phyloP scores from a whole-genome alignment of 192 early-diverging fungal genomes.

The Backusella sp. region DNA sequence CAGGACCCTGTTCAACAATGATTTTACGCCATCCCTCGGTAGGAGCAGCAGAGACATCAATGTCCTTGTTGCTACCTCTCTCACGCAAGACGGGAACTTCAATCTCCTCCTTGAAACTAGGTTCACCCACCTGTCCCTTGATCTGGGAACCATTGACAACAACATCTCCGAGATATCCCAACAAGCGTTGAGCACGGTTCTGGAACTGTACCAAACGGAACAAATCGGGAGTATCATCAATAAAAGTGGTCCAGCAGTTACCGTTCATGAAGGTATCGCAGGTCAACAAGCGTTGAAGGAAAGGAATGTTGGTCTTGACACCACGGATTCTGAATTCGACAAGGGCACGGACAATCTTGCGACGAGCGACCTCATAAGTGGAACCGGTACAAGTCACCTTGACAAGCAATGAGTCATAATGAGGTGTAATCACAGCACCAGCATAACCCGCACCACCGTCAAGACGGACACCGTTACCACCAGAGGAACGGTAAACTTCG shows the following conservation, averaged over 20 bases:
- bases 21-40: conserved; percentile 88
- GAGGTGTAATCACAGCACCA: conserved; percentile 90
- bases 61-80: conserved; percentile 39
- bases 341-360: conserved; percentile 84
- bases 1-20: conserved; percentile 79
- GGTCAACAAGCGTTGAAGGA: conserved; percentile 84
- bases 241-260: conserved; percentile 95
- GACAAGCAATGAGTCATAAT: conserved; percentile 94
- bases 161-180: conserved; percentile 89
- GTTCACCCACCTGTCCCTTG: conserved; percentile 84
- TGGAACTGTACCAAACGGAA: conserved; percentile 76
- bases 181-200: conserved; percentile 85
- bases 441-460: conserved; percentile 89
- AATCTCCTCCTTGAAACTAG: conserved; percentile 64
- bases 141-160: conserved; percentile 91
- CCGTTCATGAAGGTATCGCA: conserved; percentile 81
- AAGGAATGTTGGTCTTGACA: conserved; percentile 95
- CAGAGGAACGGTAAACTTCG: conserved; percentile 90
- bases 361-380: conserved; percentile 87
- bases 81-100: conserved; percentile 59
- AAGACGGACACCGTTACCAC: conserved; percentile 84
- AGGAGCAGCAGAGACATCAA: conserved; percentile 60
- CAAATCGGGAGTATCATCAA: conserved; percentile 94
- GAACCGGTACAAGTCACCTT: conserved; percentile 87
- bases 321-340: conserved; percentile 96